These are phyloP conservation scores for Graphium sp. DNA, from an alignment of 2,329 filamentous ascomycete species.

Conservation along the genomic window DNA sequence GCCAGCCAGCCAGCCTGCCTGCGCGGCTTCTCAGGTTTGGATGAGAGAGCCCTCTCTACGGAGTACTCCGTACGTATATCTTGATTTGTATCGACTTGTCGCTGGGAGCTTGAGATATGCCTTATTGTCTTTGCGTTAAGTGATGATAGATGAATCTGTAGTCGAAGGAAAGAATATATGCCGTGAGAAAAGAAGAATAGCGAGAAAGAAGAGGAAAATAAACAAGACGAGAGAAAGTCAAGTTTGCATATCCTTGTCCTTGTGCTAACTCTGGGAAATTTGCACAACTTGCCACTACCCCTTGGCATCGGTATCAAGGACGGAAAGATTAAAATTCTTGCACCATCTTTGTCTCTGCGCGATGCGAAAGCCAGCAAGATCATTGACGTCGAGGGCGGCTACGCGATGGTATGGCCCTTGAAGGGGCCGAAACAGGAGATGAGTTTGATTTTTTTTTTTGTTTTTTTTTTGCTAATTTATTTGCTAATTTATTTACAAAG, in stretches of 20 bases:
- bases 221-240: no score
- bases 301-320: constrained; percentile 1
- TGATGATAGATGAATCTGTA: background rate
- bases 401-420: constrained; percentile 3
- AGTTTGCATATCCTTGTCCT: no score
- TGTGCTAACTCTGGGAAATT: no score
- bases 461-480: background rate
- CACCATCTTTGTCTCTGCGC: background rate
- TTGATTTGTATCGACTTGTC: no score
- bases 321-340: background rate
- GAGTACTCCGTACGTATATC: no score
- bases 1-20: no score
- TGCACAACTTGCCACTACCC: no score
- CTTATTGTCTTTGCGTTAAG: no score
- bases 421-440: background rate
- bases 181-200: background rate
- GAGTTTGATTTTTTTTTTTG: no score
- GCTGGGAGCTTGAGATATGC: no score
- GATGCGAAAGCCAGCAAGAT: constrained; percentile 2
- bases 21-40: no score
- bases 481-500: constrained; percentile 5
- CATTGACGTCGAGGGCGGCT: constrained; percentile 6
- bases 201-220: constrained; percentile 2
- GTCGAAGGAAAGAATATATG: background rate
- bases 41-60: no score